Evolutionary conservation across 2,329 filamentous ascomycete species (phyloP).

Genomic region (Penicillium sp.): DNA sequence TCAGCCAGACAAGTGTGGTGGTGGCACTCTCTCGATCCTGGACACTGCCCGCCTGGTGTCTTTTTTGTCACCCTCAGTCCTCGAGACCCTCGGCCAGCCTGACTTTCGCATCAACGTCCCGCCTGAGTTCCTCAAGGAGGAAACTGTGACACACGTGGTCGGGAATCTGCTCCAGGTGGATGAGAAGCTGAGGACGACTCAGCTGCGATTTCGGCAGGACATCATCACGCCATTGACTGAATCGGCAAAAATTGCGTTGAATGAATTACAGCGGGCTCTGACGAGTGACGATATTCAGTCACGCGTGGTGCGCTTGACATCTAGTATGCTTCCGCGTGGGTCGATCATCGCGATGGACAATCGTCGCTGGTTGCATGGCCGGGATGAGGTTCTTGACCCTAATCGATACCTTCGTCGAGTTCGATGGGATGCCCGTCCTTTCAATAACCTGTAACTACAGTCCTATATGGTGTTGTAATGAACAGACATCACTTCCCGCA

Average conservation of each 20-base stretch:
- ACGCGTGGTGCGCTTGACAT: neutral
- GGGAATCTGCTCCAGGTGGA: constrained; percentile 21
- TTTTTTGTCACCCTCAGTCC: constrained; percentile 26
- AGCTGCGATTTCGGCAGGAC: constrained; percentile 25
- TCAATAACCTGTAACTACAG: neutral
- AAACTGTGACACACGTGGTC: constrained; percentile 12
- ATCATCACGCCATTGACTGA: constrained; percentile 28
- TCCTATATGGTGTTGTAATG: neutral
- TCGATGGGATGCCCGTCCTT: constrained; percentile 7
- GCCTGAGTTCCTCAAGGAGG: constrained; percentile 32
- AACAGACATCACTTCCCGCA: no score
- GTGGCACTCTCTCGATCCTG: neutral
- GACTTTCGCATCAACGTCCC: constrained; percentile 37
- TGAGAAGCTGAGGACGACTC: neutral
- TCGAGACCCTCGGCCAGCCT: constrained; percentile 19
- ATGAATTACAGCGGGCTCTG: constrained; percentile 25
- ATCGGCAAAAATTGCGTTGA: constrained; percentile 27
- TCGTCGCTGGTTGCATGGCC: constrained; percentile 7
- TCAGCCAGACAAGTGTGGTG: constrained; percentile 42
- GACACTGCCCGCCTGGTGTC: constrained; percentile 15
- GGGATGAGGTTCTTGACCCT: constrained; percentile 6
- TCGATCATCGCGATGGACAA: constrained; percentile 9
- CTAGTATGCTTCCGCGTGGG: neutral
- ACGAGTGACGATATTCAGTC: neutral
- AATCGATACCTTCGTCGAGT: constrained; percentile 7